phyloP scores from a whole-genome alignment of 163 green algal genomes.

The Prototheca wickerhamii region DNA sequence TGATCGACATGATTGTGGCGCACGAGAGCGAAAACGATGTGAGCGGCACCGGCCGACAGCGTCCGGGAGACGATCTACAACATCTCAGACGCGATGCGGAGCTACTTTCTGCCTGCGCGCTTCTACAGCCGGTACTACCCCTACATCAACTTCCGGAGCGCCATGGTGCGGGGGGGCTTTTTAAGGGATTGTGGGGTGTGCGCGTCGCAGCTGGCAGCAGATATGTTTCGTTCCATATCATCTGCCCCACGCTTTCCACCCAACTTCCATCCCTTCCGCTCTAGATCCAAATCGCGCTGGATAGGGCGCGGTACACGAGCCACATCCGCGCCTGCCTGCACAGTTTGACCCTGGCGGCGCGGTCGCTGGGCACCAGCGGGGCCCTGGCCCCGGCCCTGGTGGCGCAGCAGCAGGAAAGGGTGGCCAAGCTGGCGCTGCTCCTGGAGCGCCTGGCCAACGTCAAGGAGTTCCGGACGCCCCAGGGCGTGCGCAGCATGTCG shows the following conservation, averaged over 20 bases:
- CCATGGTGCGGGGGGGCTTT: conserved; percentile 31
- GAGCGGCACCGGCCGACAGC: not conserved
- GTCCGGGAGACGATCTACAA: not conserved
- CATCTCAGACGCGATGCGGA: conserved; percentile 25
- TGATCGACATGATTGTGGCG: conserved; percentile 10
- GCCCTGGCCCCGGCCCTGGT: conserved; percentile 12
- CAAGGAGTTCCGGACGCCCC: conserved; percentile 49
- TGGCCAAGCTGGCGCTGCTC: conserved; percentile 19
- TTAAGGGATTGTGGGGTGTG: not conserved
- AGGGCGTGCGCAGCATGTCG: conserved; percentile 20
- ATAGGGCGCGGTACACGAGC: conserved; percentile 25
- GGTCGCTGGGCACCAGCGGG: conserved; percentile 5
- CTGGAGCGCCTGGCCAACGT: conserved; percentile 42
- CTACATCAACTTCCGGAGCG: conserved; percentile 25
- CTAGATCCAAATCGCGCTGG: conserved; percentile 42
- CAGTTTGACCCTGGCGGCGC: conserved; percentile 10
- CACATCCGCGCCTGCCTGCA: conserved; percentile 26
- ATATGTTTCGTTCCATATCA: too few relatives aligned
- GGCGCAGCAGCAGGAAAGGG: conserved; percentile 19
- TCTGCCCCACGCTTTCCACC: not conserved
- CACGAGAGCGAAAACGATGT: not conserved
- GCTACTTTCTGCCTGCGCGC: conserved; percentile 39
- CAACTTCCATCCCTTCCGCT: not conserved
- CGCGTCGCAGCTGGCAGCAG: too few relatives aligned
- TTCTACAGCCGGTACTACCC: conserved; percentile 48